Evolutionary conservation across 2,329 filamentous ascomycete genomes (phyloP).

Genomic region (Allantophomopsis cytisporea): DNA sequence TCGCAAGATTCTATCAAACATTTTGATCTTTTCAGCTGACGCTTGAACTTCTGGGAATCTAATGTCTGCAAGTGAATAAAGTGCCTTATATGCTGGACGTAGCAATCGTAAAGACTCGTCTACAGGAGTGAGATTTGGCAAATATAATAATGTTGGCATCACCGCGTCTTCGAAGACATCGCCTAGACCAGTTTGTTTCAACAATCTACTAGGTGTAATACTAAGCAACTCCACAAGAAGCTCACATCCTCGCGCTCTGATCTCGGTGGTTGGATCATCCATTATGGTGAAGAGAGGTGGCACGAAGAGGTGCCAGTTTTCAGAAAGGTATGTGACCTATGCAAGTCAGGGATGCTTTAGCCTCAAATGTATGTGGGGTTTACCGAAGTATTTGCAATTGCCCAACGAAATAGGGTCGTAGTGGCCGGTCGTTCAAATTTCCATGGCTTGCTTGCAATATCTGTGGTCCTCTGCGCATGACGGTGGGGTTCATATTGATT

Average conservation of each 20-base stretch:
- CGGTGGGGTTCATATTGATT: constrained; percentile 24
- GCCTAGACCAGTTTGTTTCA: constrained; percentile 50
- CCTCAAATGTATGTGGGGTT: constrained; percentile 2
- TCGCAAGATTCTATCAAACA: constrained; percentile 40
- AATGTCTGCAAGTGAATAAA: constrained; percentile 38
- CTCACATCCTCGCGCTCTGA: constrained; percentile 41
- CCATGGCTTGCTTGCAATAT: constrained; percentile 42
- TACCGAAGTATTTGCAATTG: constrained; percentile 32
- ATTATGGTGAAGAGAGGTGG: constrained; percentile 57
- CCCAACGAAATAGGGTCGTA: constrained; percentile 47
- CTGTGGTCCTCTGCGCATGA: constrained; percentile 18
- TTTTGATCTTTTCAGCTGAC: constrained; percentile 14
- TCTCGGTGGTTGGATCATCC: constrained; percentile 42
- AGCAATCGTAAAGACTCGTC: constrained; percentile 55
- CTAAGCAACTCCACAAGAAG: constrained; percentile 40
- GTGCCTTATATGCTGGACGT: constrained; percentile 47
- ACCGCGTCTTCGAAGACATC: constrained; percentile 56
- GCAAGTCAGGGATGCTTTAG: constrained; percentile 1
- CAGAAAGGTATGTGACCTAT: constrained; percentile 29
- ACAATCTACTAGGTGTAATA: constrained; percentile 34
- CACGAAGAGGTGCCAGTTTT: constrained; percentile 54
- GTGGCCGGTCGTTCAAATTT: constrained; percentile 38
- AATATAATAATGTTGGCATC: constrained; percentile 58
- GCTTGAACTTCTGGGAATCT: constrained; percentile 6
- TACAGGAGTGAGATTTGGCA: constrained; percentile 67